These are phyloP conservation scores for Drechslerella coelobrocha DNA, from an alignment of 2,329 filamentous ascomycete species.

Conservation along the genomic window DNA sequence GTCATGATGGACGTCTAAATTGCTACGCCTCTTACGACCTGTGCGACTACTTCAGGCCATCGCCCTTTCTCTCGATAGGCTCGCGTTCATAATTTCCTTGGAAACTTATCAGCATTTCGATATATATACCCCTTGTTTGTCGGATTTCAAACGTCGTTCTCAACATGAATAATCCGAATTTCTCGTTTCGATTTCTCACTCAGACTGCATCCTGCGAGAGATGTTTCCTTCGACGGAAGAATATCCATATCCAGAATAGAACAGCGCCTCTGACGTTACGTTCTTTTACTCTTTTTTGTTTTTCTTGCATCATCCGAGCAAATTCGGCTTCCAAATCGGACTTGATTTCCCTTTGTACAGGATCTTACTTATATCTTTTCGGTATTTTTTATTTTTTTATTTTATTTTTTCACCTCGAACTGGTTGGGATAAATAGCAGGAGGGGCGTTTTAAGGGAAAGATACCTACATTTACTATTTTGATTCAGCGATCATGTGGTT, in stretches of 20 bases:
- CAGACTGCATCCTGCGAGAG: slow-evolving; percentile 37
- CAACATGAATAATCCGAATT: slow-evolving; percentile 3
- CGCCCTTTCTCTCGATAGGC: slow-evolving; percentile 3
- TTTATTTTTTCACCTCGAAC: slow-evolving; percentile 41
- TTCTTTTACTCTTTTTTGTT: slow-evolving; percentile 18
- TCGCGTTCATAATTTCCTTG: slow-evolving; percentile 9
- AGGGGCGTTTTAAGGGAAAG: slow-evolving; percentile 53
- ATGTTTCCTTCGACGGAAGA: slow-evolving; percentile 34
- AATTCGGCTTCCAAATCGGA: slow-evolving; percentile 49
- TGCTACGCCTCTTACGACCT: slow-evolving; percentile 1
- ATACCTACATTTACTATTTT: slow-evolving; percentile 49
- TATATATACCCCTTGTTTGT: slow-evolving; percentile 15
- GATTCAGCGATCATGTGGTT: slow-evolving; percentile 9
- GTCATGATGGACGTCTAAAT: slow-evolving; percentile 46
- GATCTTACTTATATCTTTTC: slow-evolving; percentile 28
- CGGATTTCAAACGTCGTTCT: slow-evolving; percentile 1
- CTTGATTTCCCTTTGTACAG: slow-evolving; percentile 42
- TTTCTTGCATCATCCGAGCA: slow-evolving; percentile 4
- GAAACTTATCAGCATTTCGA: slow-evolving; percentile 10
- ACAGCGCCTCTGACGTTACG: slow-evolving; percentile 38
- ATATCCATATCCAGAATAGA: slow-evolving; percentile 41
- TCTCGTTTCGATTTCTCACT: slow-evolving; percentile 4
- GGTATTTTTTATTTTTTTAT: slow-evolving; percentile 28
- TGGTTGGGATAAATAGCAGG: slow-evolving; percentile 52
- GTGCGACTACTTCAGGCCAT: slow-evolving; percentile 8